A percentile compares a stretch with the other conserved stretches of the same genome.
These are phyloP conservation scores for Pichia gijzeniarum DNA, from an alignment of 805 yeast genomes.

Conservation along the genomic window DNA sequence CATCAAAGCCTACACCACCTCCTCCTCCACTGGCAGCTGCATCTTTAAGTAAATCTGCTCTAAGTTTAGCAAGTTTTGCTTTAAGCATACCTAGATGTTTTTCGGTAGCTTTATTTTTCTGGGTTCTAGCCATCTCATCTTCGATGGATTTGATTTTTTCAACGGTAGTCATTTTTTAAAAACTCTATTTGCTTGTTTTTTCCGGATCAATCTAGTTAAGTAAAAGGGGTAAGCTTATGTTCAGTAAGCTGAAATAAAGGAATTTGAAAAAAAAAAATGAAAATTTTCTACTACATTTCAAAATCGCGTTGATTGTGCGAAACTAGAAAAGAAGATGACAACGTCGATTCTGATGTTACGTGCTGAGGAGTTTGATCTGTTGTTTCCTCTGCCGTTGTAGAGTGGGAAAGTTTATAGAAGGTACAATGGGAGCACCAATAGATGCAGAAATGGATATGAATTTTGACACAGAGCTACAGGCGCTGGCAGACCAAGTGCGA, in stretches of 20 bases:
- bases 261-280: no score
- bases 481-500: background rate
- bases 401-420: no score
- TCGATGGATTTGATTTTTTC: constrained; percentile 82
- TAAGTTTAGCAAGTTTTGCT: constrained; percentile 91
- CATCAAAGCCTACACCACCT: constrained; percentile 92
- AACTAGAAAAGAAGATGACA: no score
- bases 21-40: constrained; percentile 80
- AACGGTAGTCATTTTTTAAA: constrained; percentile 53
- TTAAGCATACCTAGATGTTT: constrained; percentile 96
- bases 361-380: no score
- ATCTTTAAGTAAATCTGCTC: constrained; percentile 81
- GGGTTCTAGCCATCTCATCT: constrained; percentile 97
- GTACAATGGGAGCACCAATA: background rate
- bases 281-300: no score
- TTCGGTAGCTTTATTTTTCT: constrained; percentile 95
- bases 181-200: no score
- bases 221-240: no score
- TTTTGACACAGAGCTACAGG: background rate
- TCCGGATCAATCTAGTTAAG: no score
- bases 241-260: no score
- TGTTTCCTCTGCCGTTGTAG: no score
- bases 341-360: no score
- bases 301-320: no score
- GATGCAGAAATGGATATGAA: background rate